These are phyloP conservation scores for Macrocybe gigantea DNA, from an alignment of 768 basidiomycete species.

Conservation along the genomic window DNA sequence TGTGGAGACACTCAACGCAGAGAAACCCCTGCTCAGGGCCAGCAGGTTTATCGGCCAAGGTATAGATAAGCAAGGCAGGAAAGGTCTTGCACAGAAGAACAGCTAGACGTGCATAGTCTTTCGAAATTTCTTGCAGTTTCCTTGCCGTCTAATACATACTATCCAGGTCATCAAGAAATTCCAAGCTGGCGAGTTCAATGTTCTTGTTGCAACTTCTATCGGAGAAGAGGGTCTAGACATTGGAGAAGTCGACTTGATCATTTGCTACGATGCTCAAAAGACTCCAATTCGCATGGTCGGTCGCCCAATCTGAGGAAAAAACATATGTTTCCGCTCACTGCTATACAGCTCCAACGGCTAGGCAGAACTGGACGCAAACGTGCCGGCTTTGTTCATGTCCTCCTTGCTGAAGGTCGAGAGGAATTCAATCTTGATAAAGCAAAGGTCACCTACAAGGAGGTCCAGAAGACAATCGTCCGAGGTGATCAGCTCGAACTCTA, in stretches of 20 bases:
- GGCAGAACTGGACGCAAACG: conserved; percentile 94
- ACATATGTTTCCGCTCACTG: background rate
- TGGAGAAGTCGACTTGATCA: conserved; percentile 91
- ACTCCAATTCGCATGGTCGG: conserved; percentile 93
- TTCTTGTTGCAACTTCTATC: conserved; percentile 92
- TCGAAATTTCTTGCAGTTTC: background rate
- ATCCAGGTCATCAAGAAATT: conserved; percentile 79
- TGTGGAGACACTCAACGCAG: conserved; percentile 69
- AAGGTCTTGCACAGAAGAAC: conserved; percentile 87
- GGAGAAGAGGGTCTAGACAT: conserved; percentile 99
- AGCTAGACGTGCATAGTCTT: conserved; percentile 60
- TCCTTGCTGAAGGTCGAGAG: conserved; percentile 88
- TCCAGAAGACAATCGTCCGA: conserved; percentile 82
- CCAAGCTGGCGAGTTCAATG: conserved; percentile 82
- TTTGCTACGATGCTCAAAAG: conserved; percentile 96
- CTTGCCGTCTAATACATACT: conserved; percentile 4
- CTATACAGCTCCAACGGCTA: conserved; percentile 80
- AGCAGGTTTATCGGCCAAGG: conserved; percentile 90
- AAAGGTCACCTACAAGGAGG: conserved; percentile 77
- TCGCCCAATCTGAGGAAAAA: background rate
- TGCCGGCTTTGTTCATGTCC: conserved; percentile 82
- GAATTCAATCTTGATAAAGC: conserved; percentile 89
- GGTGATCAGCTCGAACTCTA: conserved; percentile 89
- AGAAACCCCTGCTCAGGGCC: conserved; percentile 74
- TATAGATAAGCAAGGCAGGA: conserved; percentile 76